Base-by-base conservation (phyloP, 148 eudicot species). In the Rhododendron ferrugineum region DNA sequence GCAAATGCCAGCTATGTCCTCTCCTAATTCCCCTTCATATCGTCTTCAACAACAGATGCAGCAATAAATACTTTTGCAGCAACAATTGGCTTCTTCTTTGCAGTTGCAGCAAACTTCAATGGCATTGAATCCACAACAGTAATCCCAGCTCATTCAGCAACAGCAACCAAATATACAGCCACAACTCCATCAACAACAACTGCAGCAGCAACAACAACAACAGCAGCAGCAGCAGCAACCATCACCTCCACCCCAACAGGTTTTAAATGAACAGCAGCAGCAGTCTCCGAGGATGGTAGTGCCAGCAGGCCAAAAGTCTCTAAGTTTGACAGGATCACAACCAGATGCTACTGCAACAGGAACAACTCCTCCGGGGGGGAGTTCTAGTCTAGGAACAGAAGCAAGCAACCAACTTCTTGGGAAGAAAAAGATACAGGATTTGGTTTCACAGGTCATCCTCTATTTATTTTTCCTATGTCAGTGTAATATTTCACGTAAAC, bases 341-440 rank as follows among this genome's bases (percentile, higher is more conserved):
- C 98, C 99, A 44, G 99, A 95, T 93, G 95, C 97, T 77, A 96
- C 96, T 84, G 94, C 88, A 86, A 94, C 96, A 49, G 98, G 98
- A 42, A 84, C 93, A 50, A 93, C 98, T 70, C 91, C 98, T 23
- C 95, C 94, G 3, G 98, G 98, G 47, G 97, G 99, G 13, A 95
- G 99, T 88, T 96, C 98, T 36, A 95, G 97, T 88, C 99, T 92
- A 85, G 98, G 99, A 88, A 93, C 98, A 40, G 99, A 94, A 89
- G 95, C 97, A 62, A 95, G 92, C 88, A 96, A 96, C 85, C 99
- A 95, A 89, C 84, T 95, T 32, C 95, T 93, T 84, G 97, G 99
- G 86, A 95, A 96, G 90, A 90, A 98, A 88, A 94, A 92, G 89
- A 95, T 96, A 84, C 97, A 94, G 82, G 99, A 94, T 91, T 82